These are phyloP conservation scores for Capsicum baccatum DNA, from an alignment of 257 asterid genomes.

Conservation along the genomic window DNA sequence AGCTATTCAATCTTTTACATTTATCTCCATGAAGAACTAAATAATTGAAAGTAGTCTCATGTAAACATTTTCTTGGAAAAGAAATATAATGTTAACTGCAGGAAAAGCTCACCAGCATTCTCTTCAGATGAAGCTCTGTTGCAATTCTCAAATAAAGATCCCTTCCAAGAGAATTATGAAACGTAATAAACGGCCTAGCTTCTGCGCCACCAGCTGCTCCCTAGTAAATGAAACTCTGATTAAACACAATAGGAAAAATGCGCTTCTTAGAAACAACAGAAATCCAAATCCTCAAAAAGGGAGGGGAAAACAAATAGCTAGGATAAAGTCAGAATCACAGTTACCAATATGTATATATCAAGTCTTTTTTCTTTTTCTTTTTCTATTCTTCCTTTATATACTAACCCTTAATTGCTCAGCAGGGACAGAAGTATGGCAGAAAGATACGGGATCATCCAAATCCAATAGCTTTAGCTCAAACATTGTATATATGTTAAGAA, in stretches of 20 bases:
- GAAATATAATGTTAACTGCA: slow-evolving; percentile 20
- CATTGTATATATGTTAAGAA: neutral
- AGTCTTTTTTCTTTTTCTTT: neutral
- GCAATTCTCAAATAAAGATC: slow-evolving; percentile 97
- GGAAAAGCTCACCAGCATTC: slow-evolving; percentile 82
- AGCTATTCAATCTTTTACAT: neutral
- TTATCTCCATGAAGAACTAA: slow-evolving; percentile 12
- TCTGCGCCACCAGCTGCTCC: slow-evolving; percentile 99
- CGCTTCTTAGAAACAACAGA: neutral
- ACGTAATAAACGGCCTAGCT: slow-evolving; percentile 97
- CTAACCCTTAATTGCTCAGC: neutral
- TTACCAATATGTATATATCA: neutral
- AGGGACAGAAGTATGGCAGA: neutral
- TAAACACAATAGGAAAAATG: slow-evolving; percentile 20
- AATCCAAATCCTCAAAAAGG: neutral
- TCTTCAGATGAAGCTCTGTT: slow-evolving; percentile 96
- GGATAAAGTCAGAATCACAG: slow-evolving; percentile 4
- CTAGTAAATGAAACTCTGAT: slow-evolving; percentile 53
- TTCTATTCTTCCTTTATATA: neutral
- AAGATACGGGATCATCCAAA: neutral
- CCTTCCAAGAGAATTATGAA: slow-evolving; percentile 96
- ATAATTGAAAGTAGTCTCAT: neutral
- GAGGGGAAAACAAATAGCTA: neutral
- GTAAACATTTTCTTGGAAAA: neutral
- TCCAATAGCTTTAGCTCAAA: slow-evolving; percentile 3